These are phyloP conservation scores for Penicillium verrucosum DNA, from an alignment of 2,329 filamentous ascomycete species.

Conservation along the genomic window DNA sequence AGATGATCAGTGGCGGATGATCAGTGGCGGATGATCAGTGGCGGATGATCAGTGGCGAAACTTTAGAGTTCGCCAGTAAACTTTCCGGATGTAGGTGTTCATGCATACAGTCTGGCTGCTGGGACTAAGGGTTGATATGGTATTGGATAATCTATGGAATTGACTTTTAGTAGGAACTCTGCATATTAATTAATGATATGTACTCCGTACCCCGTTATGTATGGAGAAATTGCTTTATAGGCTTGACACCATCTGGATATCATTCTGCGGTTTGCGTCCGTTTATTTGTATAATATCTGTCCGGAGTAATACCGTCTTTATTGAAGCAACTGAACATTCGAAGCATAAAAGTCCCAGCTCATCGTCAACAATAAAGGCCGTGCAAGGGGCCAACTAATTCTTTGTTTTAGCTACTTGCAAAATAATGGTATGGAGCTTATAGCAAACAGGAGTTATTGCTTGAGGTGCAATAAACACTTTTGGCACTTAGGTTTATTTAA, in stretches of 20 bases:
- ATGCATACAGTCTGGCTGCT: background rate
- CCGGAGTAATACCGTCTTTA: background rate
- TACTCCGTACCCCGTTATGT: background rate
- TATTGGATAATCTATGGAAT: background rate
- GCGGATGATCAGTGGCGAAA: slow-evolving; percentile 3
- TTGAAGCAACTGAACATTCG: background rate
- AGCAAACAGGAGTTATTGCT: background rate
- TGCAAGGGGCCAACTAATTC: too few species aligned
- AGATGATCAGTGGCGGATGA: background rate
- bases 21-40: background rate
- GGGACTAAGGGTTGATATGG: background rate
- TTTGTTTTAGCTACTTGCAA: background rate
- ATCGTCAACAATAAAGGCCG: background rate
- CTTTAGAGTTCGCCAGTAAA: slow-evolving; percentile 1
- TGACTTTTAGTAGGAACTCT: background rate
- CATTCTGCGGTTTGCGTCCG: background rate
- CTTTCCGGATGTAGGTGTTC: background rate
- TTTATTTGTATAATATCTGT: background rate
- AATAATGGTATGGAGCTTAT: background rate
- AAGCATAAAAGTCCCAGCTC: background rate
- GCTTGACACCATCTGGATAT: background rate
- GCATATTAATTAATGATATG: background rate
- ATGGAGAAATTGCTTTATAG: background rate
- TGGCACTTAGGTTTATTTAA: background rate
- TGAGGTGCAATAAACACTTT: background rate